Base-by-base conservation (phyloP, 164 flowering plant genomes). In the Brasenia schreberi region DNA sequence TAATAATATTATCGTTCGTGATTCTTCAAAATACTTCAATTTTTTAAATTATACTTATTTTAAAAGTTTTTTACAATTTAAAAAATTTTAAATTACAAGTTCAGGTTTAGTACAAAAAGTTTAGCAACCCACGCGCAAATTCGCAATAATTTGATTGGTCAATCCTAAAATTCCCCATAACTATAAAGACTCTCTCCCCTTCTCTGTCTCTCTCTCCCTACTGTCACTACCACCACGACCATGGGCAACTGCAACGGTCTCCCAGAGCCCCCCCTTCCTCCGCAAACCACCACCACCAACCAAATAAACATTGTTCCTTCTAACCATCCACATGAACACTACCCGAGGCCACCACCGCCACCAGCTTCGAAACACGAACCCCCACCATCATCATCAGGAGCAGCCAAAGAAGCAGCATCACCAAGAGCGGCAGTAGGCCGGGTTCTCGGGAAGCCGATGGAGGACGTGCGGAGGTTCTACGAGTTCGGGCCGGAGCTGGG, bases 401-500 rank as follows among this genome's bases (percentile, higher is more conserved):
- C 6, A 5, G 19, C 12, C 12, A 16, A 59, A 17, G 62, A 10
- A 17, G 62, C 12, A 6, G 58, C 65, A 0, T 16, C 62, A 39
- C 59, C 12, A 5, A 69, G 58, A 14, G 14, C 80, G 63, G 62
- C 77, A 43, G 44, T 53, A 53, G 94, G 94, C 64, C 81, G 94
- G 7, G 81, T 87, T 67, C 90, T 87, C 27, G 89, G 90, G 69
- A 84, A 85, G 6, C 87, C 90, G 14, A 84, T 90, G 84, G 85
- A 81, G 67, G 94, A 90, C 73, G 87, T 87, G 0, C 79, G 89
- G 3, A 43, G 75, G 19, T 80, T 73, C 23, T 88, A 90, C 85
- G 61, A 59, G 19, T 82, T 90, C 74, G 95, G 97, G 14, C 83
- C 82, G 1, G 95, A 88, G 72, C 88, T 91, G 42, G 97, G 97